A percentile compares a stretch with the other conserved stretches of the same genome.
Evolutionary conservation across 495 filamentous ascomycete species (phyloP).

Genomic region (Penicillium malachiteum): DNA sequence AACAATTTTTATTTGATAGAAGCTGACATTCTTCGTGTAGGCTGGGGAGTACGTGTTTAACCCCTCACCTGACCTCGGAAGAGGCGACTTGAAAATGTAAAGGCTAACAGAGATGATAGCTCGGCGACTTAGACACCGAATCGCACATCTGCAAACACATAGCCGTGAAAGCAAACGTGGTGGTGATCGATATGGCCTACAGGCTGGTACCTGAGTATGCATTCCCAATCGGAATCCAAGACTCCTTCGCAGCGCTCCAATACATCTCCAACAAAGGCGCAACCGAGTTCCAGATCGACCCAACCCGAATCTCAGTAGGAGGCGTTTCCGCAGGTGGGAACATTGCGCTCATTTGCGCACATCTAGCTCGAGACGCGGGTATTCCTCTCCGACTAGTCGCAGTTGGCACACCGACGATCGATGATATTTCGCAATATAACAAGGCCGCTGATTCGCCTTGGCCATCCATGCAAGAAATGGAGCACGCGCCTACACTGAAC

Average conservation of each 20-base stretch:
- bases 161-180: constrained; percentile 36
- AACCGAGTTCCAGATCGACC: constrained; percentile 43
- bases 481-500: constrained; percentile 43
- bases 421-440: constrained; percentile 36
- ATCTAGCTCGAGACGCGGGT: constrained; percentile 48
- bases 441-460: constrained; percentile 45
- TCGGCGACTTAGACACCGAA: constrained; percentile 46
- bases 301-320: constrained; percentile 45
- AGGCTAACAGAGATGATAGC: constrained; percentile 41
- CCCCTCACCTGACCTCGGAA: no score
- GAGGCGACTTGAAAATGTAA: no score
- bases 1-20: background rate
- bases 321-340: constrained; percentile 51
- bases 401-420: constrained; percentile 40
- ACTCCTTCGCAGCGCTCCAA: constrained; percentile 44
- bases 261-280: constrained; percentile 23
- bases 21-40: background rate
- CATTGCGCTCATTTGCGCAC: constrained; percentile 46
- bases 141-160: constrained; percentile 34
- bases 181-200: constrained; percentile 53
- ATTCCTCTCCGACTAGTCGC: constrained; percentile 42
- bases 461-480: constrained; percentile 43
- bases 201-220: constrained; percentile 47
- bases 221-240: constrained; percentile 48
- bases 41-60: no score